Conservation (phyloP, 306 rosid genomes). For the Carpinus viminea region DNA sequence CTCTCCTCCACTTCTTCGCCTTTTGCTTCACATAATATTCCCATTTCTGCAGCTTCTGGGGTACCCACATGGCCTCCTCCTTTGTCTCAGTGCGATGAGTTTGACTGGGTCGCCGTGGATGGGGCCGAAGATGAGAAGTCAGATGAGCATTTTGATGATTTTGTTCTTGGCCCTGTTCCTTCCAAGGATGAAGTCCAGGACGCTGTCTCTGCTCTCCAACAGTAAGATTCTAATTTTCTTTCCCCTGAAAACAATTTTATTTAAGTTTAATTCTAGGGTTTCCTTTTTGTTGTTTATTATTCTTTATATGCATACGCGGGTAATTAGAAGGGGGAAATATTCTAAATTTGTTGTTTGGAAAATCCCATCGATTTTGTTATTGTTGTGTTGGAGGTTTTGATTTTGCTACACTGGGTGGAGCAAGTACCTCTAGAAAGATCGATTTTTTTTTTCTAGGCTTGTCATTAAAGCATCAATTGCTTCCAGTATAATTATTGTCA, state of each 20-base stretch:
- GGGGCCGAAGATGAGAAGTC: slow-evolving; percentile 23
- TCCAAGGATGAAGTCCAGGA: slow-evolving; percentile 49
- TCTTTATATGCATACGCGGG: background rate
- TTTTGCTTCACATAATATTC: slow-evolving; percentile 22
- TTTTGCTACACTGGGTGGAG: background rate
- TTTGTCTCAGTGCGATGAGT: slow-evolving; percentile 35
- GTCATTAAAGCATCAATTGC: background rate
- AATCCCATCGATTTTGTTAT: background rate
- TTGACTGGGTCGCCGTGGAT: slow-evolving; percentile 47
- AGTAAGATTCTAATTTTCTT: slow-evolving; percentile 24
- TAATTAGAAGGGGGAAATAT: background rate
- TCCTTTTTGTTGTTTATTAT: background rate
- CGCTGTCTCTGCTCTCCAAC: slow-evolving; percentile 53
- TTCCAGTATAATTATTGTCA: background rate
- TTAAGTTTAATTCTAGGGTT: background rate
- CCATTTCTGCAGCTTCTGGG: slow-evolving; percentile 23
- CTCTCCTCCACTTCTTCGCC: slow-evolving; percentile 38
- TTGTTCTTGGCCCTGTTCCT: slow-evolving; percentile 44
- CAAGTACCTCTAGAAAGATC: background rate
- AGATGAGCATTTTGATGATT: slow-evolving; percentile 26
- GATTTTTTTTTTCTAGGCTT: background rate
- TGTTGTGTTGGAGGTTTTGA: background rate
- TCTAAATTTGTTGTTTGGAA: background rate
- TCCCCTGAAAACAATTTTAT: too few relatives aligned
- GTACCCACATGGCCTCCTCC: slow-evolving; percentile 20